Base-by-base conservation (phyloP, 2,329 filamentous ascomycete species). In the Alternaria sp. region DNA sequence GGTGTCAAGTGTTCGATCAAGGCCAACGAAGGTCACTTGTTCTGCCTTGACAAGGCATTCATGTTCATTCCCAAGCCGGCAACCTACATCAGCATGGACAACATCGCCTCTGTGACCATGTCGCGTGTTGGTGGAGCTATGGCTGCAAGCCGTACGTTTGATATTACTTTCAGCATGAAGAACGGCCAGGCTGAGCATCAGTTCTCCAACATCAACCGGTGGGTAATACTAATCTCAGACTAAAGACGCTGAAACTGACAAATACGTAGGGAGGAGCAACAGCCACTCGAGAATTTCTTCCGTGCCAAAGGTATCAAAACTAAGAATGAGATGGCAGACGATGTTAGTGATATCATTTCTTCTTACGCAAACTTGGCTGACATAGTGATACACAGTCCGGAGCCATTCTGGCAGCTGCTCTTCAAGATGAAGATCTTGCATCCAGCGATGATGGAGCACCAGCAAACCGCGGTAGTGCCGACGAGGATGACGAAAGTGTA, bases 1-100 rank as follows among this genome's bases (percentile, higher is more conserved):
- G 95, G 95, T 59, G 96, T 99, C 81, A 99, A 99, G 82, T 99
- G 95, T 81, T 96, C 94, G n/a, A 97, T 99, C 87, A 99, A 99
- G 82, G 96, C 96, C 54, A 97, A 96, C 79, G 95, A 99, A 82
- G 95, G 96, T 62, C 94, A 97, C 76, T 84, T 99, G 51, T 99
- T 96, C 86, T 97, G 94, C 78, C 83, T 99, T 68, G 95, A 99
- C 81, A 97, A 97, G 82, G 94, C 94, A 7, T 96, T 99, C 80
- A 96, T 99, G 88, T 99, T 99, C 78, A 95, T 99, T 16, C 95
- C 95, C 32, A 99, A 99, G 82, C 95, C 95, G 1, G 94, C 95
- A 16, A 97, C 94, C 1, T 99, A 98, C 81, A 94, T 99, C 62
- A 91, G 92, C 62, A 96, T 97, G 81, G 95, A 99, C 74, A 92